Conservation (phyloP, 106 monocot species). For the Allium fistulosum region DNA sequence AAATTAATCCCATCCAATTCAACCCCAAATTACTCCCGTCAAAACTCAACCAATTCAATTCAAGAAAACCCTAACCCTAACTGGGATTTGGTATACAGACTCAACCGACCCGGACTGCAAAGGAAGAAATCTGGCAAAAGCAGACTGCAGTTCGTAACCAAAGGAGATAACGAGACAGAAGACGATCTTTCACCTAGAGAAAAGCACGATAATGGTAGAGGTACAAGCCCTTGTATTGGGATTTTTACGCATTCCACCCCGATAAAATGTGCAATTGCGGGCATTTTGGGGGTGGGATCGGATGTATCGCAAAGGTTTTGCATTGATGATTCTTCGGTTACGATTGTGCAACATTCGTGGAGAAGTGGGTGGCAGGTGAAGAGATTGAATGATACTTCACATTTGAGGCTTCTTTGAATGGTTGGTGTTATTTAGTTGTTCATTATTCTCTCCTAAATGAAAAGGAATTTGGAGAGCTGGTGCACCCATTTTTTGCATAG, state of each 20-base stretch:
- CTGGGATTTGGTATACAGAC: slow-evolving; percentile 51
- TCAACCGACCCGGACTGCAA: slow-evolving; percentile 41
- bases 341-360: slow-evolving; percentile 64
- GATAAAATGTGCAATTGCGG: slow-evolving; percentile 78
- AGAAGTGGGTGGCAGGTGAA: slow-evolving; percentile 88
- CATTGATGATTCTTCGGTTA: slow-evolving; percentile 89
- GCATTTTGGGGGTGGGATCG: slow-evolving; percentile 59
- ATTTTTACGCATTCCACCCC: slow-evolving; percentile 85
- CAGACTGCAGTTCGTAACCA: slow-evolving; percentile 81
- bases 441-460: not conserved
- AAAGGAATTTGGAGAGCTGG: not conserved
- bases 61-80: slow-evolving; percentile 51
- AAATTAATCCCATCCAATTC: too few species aligned
- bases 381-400: slow-evolving; percentile 87
- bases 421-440: not conserved
- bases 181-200: slow-evolving; percentile 68
- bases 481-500: slow-evolving; percentile 1
- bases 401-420: slow-evolving; percentile 86
- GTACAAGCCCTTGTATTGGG: slow-evolving; percentile 32
- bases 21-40: slow-evolving; percentile 28
- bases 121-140: slow-evolving; percentile 96
- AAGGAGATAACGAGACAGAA: slow-evolving; percentile 66
- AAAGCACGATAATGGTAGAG: slow-evolving; percentile 5
- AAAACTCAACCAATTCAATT: slow-evolving; percentile 49
- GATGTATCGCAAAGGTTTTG: slow-evolving; percentile 51